A percentile compares a stretch with the other conserved stretches of the same genome.
phyloP scores from a whole-genome alignment of 139 green algal species.

The Pycnococcus provasolii region DNA sequence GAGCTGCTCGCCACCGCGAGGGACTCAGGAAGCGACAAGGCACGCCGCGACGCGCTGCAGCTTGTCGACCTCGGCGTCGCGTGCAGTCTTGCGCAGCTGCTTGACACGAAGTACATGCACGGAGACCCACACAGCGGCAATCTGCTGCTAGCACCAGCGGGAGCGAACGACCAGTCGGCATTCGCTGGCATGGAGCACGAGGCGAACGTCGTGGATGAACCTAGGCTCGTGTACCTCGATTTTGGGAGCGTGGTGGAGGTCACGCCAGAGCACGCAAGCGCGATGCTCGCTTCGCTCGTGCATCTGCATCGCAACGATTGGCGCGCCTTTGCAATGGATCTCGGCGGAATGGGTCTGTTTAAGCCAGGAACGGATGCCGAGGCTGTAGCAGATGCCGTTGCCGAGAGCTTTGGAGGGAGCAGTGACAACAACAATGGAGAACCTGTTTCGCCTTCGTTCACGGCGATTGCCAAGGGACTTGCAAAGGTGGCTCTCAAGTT shows the following conservation, averaged over 20 bases:
- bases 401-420: background rate
- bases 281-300: constrained; percentile 48
- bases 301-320: constrained; percentile 44
- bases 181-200: no score
- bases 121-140: constrained; percentile 51
- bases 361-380: constrained; percentile 33
- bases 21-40: no score
- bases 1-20: no score
- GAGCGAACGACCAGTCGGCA: background rate
- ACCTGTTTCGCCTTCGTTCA: constrained; percentile 3
- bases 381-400: constrained; percentile 7
- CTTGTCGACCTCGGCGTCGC: constrained; percentile 33
- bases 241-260: constrained; percentile 48
- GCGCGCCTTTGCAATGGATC: constrained; percentile 38
- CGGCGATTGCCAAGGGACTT: constrained; percentile 20
- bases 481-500: constrained; percentile 36
- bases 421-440: background rate
- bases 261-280: constrained; percentile 23
- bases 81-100: constrained; percentile 39
- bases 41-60: background rate
- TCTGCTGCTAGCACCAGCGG: constrained; percentile 30
- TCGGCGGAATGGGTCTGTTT: constrained; percentile 45
- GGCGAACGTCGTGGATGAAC: no score
- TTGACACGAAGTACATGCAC: constrained; percentile 43
- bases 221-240: constrained; percentile 36